These are phyloP conservation scores for Boletus smithii DNA, from an alignment of 1,284 basidiomycete species.

Conservation along the genomic window DNA sequence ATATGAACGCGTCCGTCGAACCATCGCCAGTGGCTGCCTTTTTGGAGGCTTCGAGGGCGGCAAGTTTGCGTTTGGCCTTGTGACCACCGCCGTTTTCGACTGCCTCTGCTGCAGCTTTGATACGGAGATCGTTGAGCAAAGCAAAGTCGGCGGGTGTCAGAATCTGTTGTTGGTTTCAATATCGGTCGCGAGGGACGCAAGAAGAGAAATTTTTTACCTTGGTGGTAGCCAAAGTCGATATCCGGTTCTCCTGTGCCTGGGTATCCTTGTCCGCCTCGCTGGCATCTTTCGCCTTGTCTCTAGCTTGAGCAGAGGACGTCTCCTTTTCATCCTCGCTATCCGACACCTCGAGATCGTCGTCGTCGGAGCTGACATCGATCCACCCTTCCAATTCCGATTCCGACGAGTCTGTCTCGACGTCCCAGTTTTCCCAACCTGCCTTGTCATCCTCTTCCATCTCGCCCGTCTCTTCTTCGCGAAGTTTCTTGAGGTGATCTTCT, in stretches of 20 bases:
- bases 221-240: slow-evolving; percentile 71
- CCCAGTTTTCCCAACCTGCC: slow-evolving; percentile 88
- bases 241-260: slow-evolving; percentile 34
- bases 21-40: slow-evolving; percentile 47
- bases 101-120: slow-evolving; percentile 75
- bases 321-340: slow-evolving; percentile 82
- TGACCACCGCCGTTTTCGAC: slow-evolving; percentile 72
- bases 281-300: slow-evolving; percentile 26
- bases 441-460: slow-evolving; percentile 61
- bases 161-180: slow-evolving; percentile 54
- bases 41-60: slow-evolving; percentile 68
- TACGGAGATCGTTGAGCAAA: slow-evolving; percentile 84
- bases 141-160: slow-evolving; percentile 98
- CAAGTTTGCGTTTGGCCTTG: slow-evolving; percentile 85
- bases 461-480: slow-evolving; percentile 64
- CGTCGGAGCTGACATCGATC: slow-evolving; percentile 81
- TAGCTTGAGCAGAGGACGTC: slow-evolving; percentile 28
- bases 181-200: not conserved
- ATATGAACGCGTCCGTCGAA: slow-evolving; percentile 67
- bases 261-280: slow-evolving; percentile 33
- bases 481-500: slow-evolving; percentile 78
- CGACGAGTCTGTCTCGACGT: slow-evolving; percentile 69
- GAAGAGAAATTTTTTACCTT: slow-evolving; percentile 48
- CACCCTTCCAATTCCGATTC: slow-evolving; percentile 75
- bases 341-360: slow-evolving; percentile 69